Evolutionary conservation across 2,329 filamentous ascomycete species (phyloP).

Genomic region (Sclerotinia minor): DNA sequence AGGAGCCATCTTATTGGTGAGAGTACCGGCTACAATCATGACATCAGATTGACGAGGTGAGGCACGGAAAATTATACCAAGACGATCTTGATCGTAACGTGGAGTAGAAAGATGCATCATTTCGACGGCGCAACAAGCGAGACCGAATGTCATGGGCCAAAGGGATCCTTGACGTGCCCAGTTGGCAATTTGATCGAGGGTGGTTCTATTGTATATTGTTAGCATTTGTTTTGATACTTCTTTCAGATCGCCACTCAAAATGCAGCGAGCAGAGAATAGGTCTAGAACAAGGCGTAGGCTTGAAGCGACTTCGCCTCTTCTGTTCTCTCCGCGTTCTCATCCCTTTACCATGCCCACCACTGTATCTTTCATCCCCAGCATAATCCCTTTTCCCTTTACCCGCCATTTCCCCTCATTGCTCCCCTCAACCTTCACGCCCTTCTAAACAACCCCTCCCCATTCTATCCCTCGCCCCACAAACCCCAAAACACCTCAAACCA

Average conservation of each 20-base stretch:
- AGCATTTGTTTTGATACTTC: slow-evolving; percentile 12
- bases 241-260: neutral
- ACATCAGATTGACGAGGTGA: slow-evolving; percentile 86
- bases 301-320: neutral
- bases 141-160: slow-evolving; percentile 86
- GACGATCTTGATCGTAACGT: slow-evolving; percentile 83
- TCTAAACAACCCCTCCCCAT: neutral
- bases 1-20: slow-evolving; percentile 96
- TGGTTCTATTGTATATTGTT: slow-evolving; percentile 55
- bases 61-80: slow-evolving; percentile 88
- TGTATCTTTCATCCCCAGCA: neutral
- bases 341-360: neutral
- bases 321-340: neutral
- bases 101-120: slow-evolving; percentile 92
- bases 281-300: neutral
- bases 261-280: neutral
- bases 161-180: slow-evolving; percentile 83
- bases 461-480: neutral
- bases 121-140: slow-evolving; percentile 85
- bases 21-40: slow-evolving; percentile 90
- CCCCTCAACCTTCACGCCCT: neutral
- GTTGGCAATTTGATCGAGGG: slow-evolving; percentile 76
- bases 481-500: too few relatives aligned
- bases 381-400: neutral
- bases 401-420: too few relatives aligned